These are phyloP conservation scores for Neocatenulostroma microsporum DNA, from an alignment of 2,329 filamentous ascomycete genomes.

Conservation along the genomic window DNA sequence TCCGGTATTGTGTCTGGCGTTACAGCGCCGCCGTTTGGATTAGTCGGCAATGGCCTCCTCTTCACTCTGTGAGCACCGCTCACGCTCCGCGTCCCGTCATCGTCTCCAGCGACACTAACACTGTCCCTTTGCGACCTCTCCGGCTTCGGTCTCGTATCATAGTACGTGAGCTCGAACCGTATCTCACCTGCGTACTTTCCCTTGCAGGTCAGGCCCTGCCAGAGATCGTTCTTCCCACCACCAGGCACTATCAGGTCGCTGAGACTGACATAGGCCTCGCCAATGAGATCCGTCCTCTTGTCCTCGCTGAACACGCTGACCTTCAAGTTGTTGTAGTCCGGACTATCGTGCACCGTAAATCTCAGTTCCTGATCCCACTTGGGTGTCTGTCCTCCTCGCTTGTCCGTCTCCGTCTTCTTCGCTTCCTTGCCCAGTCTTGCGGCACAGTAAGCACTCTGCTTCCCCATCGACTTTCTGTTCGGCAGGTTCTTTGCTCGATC, in stretches of 20 bases:
- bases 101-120: constrained; percentile 28
- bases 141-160: constrained; percentile 76
- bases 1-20: constrained; percentile 23
- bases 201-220: constrained; percentile 79
- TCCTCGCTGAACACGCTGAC: constrained; percentile 97
- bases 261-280: constrained; percentile 84
- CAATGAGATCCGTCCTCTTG: constrained; percentile 94
- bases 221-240: constrained; percentile 87
- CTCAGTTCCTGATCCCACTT: constrained; percentile 97
- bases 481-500: constrained; percentile 96
- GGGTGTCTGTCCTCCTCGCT: constrained; percentile 89
- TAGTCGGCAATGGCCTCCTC: constrained; percentile 72
- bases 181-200: constrained; percentile 96
- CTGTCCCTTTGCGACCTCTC: constrained; percentile 57
- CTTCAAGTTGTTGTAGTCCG: constrained; percentile 93
- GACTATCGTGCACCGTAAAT: constrained; percentile 90
- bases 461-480: constrained; percentile 94
- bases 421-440: constrained; percentile 91
- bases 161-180: constrained; percentile 90
- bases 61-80: constrained; percentile 48
- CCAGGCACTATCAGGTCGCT: constrained; percentile 72
- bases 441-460: constrained; percentile 96
- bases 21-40: constrained; percentile 52
- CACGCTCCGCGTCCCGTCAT: constrained; percentile 19
- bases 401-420: constrained; percentile 92